Conservation (phyloP, 2,329 filamentous ascomycete species). For the Alternaria conjuncta region DNA sequence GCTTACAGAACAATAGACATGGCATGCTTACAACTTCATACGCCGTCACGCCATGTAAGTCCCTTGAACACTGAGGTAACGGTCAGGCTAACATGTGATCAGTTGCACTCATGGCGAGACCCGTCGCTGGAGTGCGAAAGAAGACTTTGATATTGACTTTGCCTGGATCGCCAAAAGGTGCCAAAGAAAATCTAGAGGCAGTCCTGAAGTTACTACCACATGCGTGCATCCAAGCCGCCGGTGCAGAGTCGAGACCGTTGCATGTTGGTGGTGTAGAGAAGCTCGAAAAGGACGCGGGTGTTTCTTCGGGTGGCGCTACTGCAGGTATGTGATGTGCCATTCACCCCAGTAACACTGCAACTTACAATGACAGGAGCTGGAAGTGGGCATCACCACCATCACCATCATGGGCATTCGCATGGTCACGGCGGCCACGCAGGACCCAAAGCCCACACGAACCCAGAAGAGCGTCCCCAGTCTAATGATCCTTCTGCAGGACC, state of each 20-base stretch:
- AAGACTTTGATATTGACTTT: slow-evolving; percentile 84
- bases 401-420: slow-evolving; percentile 63
- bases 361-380: slow-evolving; percentile 25
- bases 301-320: slow-evolving; percentile 25
- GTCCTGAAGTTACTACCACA: slow-evolving; percentile 91
- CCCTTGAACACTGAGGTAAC: slow-evolving; percentile 1
- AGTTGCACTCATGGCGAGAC: slow-evolving; percentile 97
- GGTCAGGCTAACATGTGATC: slow-evolving; percentile 25
- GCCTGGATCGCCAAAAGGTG: slow-evolving; percentile 93
- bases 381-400: slow-evolving; percentile 46
- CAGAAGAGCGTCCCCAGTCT: slow-evolving; percentile 62
- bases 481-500: slow-evolving; percentile 67
- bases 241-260: slow-evolving; percentile 77
- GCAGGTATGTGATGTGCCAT: slow-evolving; percentile 17
- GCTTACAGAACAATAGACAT: slow-evolving; percentile 61
- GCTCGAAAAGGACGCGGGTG: slow-evolving; percentile 81
- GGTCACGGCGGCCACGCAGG: slow-evolving; percentile 52
- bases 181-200: slow-evolving; percentile 88
- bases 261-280: slow-evolving; percentile 83
- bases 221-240: slow-evolving; percentile 88
- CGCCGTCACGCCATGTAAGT: slow-evolving; percentile 85
- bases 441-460: slow-evolving; percentile 73
- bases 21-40: slow-evolving; percentile 89
- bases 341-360: not conserved
- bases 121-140: slow-evolving; percentile 85